phyloP scores from a whole-genome alignment of 179 eudicot genomes.

The Actinidia polygama region DNA sequence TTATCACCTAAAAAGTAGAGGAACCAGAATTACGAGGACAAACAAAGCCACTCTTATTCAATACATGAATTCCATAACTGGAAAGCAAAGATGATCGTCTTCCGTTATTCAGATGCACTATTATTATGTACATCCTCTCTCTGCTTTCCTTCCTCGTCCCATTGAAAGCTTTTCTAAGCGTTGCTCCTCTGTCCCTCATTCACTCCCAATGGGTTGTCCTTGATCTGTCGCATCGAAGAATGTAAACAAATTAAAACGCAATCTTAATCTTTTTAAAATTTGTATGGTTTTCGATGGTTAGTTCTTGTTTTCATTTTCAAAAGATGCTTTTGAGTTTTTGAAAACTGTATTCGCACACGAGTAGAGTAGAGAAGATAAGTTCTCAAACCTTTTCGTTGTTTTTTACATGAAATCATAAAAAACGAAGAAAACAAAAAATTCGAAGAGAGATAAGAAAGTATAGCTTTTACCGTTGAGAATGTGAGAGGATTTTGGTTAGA shows the following conservation, averaged over 20 bases:
- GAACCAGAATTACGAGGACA: conserved; percentile 3
- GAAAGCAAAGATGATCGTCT: not conserved
- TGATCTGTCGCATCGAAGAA: conserved; percentile 46
- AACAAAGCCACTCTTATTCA: not conserved
- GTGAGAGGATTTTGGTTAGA: conserved; percentile 53
- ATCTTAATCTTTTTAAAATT: not conserved
- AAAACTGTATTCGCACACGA: too few species aligned
- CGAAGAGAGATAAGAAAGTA: not conserved
- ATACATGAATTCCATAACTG: not conserved
- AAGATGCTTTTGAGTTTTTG: not conserved
- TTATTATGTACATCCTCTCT: not conserved
- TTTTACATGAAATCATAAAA: too few species aligned
- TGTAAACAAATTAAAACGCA: not conserved
- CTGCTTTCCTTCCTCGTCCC: not conserved
- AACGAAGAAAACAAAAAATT: not conserved
- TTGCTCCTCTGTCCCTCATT: conserved; percentile 49
- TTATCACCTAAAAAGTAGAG: not conserved
- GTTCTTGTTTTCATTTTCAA: not conserved
- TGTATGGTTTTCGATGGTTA: not conserved
- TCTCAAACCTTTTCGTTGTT: too few species aligned
- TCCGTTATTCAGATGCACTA: not conserved
- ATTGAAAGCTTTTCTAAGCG: conserved; percentile 28
- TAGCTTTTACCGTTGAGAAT: conserved; percentile 46
- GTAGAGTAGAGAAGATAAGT: not conserved
- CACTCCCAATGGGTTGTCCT: conserved; percentile 62